Percentiles rank a stretch among this genome's conserved stretches.
Conservation (phyloP, 2,329 filamentous ascomycete species). For the Myriosclerotinia scirpicola region DNA sequence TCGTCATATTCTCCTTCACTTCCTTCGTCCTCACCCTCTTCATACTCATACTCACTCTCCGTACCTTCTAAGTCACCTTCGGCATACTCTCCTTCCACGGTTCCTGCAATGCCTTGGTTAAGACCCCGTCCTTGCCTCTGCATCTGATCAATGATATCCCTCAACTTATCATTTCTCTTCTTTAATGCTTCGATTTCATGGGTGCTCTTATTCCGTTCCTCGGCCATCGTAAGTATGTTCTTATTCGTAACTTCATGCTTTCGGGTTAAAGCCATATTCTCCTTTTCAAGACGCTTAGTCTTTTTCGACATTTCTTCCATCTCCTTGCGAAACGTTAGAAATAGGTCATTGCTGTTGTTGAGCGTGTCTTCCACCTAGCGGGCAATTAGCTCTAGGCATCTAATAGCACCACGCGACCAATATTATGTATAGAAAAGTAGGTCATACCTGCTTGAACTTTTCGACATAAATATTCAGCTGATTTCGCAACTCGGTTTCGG, state of each 20-base stretch:
- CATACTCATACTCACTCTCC: conserved; percentile 65
- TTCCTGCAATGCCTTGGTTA: conserved; percentile 61
- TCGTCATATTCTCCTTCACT: conserved; percentile 47
- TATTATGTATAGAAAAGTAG: conserved; percentile 13
- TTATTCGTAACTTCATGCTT: conserved; percentile 92
- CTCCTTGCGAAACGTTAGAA: conserved; percentile 94
- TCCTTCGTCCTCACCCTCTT: conserved; percentile 56
- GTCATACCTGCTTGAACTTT: conserved; percentile 95
- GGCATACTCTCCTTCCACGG: conserved; percentile 60
- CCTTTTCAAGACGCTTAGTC: conserved; percentile 93
- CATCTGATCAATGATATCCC: conserved; percentile 94
- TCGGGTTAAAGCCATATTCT: conserved; percentile 85
- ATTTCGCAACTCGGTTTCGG: conserved; percentile 87
- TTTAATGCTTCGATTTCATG: conserved; percentile 74
- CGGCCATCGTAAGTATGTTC: conserved; percentile 96
- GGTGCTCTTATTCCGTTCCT: conserved; percentile 77
- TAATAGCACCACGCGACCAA: conserved; percentile 11
- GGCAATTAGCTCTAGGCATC: conserved; percentile 45
- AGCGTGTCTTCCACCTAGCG: conserved; percentile 93
- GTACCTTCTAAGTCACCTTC: conserved; percentile 54
- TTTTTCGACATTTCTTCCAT: conserved; percentile 99
- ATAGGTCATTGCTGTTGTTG: conserved; percentile 97
- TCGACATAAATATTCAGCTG: conserved; percentile 98
- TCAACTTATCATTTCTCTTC: conserved; percentile 82
- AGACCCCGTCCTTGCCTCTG: conserved; percentile 87